phyloP scores from a whole-genome alignment of 1,284 basidiomycete genomes.

The Hortiboletus rubellus region DNA sequence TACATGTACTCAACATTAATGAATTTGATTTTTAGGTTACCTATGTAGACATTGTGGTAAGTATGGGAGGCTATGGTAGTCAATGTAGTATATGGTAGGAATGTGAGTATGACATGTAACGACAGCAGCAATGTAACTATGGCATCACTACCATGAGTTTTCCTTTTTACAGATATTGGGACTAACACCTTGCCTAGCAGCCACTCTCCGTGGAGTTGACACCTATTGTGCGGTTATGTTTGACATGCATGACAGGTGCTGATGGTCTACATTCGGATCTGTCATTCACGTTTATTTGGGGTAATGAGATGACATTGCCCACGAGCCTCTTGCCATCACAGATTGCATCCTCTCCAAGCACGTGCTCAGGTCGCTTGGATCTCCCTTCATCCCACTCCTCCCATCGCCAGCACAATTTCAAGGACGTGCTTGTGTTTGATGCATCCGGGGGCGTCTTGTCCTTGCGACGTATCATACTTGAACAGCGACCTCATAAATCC shows the following conservation, averaged over 20 bases:
- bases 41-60: no score
- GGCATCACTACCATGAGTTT: no score
- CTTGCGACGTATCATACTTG: slow-evolving; percentile 53
- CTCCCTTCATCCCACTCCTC: slow-evolving; percentile 39
- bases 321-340: slow-evolving; percentile 41
- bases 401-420: no score
- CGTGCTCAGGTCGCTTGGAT: slow-evolving; percentile 37
- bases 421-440: slow-evolving; percentile 68
- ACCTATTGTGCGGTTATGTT: slow-evolving; percentile 51
- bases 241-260: slow-evolving; percentile 32
- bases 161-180: no score
- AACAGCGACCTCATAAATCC: slow-evolving; percentile 37
- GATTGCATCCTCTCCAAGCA: slow-evolving; percentile 33
- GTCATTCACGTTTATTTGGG: slow-evolving; percentile 55
- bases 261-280: slow-evolving; percentile 44
- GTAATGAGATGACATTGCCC: slow-evolving; percentile 38
- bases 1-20: no score
- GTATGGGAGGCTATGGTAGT: no score
- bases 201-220: no score
- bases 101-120: no score
- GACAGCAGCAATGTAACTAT: no score
- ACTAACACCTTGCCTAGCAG: slow-evolving; percentile 1
- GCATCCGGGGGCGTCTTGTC: slow-evolving; percentile 57
- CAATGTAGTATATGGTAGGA: no score
- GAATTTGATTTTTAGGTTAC: no score